Percentiles rank a stretch among this genome's conserved stretches.
phyloP scores from a whole-genome alignment of 2,329 filamentous ascomycete species.

The Aotearoamyces nothofagi region DNA sequence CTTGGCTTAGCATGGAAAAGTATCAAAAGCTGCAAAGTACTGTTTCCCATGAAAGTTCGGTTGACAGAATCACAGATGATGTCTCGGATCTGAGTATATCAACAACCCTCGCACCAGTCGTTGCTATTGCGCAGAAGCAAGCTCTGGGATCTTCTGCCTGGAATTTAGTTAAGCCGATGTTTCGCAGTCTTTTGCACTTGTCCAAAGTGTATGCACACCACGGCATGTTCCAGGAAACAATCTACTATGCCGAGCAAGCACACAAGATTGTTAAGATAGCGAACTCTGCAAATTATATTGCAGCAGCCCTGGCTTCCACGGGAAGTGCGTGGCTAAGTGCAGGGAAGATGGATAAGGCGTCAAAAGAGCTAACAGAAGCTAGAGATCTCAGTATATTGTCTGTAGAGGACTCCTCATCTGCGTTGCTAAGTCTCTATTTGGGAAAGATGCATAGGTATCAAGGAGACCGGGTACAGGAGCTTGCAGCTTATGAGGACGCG shows the following conservation, averaged over 20 bases:
- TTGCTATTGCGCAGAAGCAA: constrained; percentile 14
- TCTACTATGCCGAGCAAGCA: constrained; percentile 78
- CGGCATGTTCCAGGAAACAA: constrained; percentile 75
- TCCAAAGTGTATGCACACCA: constrained; percentile 69
- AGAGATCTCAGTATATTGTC: constrained; percentile 33
- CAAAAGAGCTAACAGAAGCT: constrained; percentile 36
- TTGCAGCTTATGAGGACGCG: constrained; percentile 30
- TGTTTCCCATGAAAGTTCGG: constrained; percentile 1
- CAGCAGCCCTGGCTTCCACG: constrained; percentile 37
- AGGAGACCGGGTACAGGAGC: constrained; percentile 29
- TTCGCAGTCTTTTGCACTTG: constrained; percentile 56
- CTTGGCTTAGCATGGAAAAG: constrained; percentile 23
- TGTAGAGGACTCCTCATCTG: constrained; percentile 27
- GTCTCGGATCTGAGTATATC: constrained; percentile 21
- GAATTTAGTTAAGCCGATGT: constrained; percentile 60
- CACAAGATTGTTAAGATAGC: constrained; percentile 46
- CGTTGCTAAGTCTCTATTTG: constrained; percentile 36
- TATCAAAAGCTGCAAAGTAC: constrained; percentile 5
- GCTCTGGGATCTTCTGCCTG: constrained; percentile 56
- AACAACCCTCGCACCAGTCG: constrained; percentile 24
- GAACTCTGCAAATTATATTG: constrained; percentile 24
- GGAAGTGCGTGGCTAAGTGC: constrained; percentile 39
- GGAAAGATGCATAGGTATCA: constrained; percentile 35
- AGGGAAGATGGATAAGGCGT: constrained; percentile 42
- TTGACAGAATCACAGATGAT: constrained; percentile 16